A percentile compares a stretch with the other conserved stretches of the same genome.
These are phyloP conservation scores for Lablab purpureus DNA, from an alignment of 306 rosid genomes.

Conservation along the genomic window DNA sequence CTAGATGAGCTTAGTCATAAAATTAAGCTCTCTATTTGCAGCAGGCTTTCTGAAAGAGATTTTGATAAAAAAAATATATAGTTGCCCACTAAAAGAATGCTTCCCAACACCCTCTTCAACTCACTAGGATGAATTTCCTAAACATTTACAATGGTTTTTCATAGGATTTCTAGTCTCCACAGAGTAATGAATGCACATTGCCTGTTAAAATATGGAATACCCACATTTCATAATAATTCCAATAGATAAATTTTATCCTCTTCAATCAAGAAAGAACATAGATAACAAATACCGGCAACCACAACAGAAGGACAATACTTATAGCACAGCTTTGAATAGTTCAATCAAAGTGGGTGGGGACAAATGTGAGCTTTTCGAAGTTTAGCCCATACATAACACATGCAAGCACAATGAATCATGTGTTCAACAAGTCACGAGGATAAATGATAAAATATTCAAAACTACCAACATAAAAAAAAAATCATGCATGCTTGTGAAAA, in stretches of 20 bases:
- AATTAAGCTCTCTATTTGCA: not conserved
- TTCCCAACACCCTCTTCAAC: not conserved
- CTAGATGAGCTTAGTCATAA: not conserved
- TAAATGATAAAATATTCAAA: slow-evolving; percentile 2
- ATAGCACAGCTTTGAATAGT: not conserved
- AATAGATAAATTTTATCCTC: not conserved
- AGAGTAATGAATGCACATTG: slow-evolving; percentile 18
- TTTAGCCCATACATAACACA: not conserved
- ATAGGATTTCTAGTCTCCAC: slow-evolving; percentile 1
- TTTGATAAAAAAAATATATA: not conserved
- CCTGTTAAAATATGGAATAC: slow-evolving; percentile 5
- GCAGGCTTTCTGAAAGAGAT: slow-evolving; percentile 3
- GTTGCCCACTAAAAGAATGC: not conserved
- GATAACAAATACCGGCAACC: not conserved
- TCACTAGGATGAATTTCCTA: slow-evolving; percentile 1
- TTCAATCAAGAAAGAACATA: slow-evolving; percentile 2
- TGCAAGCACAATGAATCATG: not conserved
- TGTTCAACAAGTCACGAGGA: slow-evolving; percentile 5
- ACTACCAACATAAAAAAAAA: not conserved
- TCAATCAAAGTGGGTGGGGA: slow-evolving; percentile 26
- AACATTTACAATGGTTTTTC: not conserved
- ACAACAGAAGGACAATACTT: slow-evolving; percentile 1
- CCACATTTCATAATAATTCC: not conserved
- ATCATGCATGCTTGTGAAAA: not conserved
- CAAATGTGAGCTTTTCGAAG: not conserved